Base-by-base conservation (phyloP, 192 early-diverging fungal genomes). In the Coemansia sp. region DNA sequence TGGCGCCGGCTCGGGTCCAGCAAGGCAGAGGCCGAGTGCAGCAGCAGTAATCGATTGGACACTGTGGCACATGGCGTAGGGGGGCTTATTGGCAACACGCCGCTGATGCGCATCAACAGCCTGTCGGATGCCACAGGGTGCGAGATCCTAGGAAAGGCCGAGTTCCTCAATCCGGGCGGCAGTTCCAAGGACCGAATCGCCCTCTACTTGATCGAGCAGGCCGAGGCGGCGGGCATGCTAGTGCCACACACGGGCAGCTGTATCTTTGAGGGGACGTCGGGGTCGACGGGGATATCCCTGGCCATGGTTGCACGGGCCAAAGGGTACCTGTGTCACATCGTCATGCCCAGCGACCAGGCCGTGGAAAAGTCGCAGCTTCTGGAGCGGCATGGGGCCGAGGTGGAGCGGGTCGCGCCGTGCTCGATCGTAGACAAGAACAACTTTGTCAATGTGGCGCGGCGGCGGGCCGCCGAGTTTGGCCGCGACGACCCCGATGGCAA, bases 301-400 rank as follows among this genome's bases (percentile, higher is more conserved):
- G 94, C 96, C 3, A 85, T 88, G 71, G 85, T 97, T 30, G 83
- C 88, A 12, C 78, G 83, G 12, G 94, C 94, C 1, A 84, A 82
- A 26, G 94, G 96, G 9, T 97, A 99, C 63, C 70, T 78, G 34
- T 90, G 89, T 59, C 89, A 91, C 67, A 96, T 99, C 38, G 87
- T 97, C 8, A 90, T 99, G 89, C 94, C 93, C 10, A 90, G 92
- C 64, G 95, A 98, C 57, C 83, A 86, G 55, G 90, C 93, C 2
- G 39, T 77, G 8, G 95, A 98, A 46, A 98, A 98, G 54, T 88
- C 87, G 33, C 85, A 83, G 20, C 51, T 96, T 5, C 61, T 98
- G 3, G 82, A 88, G 54, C 80, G 83, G 20, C 62, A 91, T 18
- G 87, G 89, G 0, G 95, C 95, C 0, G 80, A 72, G 21, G 91